These are phyloP conservation scores for Aspergillus thermomutatus DNA, from an alignment of 2,329 filamentous ascomycete species.

Conservation along the genomic window DNA sequence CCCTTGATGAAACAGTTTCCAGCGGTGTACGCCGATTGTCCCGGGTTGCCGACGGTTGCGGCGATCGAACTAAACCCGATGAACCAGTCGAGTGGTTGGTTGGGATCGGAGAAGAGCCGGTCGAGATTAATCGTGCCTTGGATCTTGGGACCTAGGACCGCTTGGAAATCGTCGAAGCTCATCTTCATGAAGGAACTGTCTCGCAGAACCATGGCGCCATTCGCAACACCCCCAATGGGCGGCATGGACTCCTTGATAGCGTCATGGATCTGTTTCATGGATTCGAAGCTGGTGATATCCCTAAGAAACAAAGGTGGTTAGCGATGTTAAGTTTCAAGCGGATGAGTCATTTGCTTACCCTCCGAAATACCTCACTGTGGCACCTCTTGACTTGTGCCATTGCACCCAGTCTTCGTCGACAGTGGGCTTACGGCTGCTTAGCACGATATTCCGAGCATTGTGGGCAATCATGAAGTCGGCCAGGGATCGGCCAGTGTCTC, in stretches of 20 bases:
- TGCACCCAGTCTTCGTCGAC: slow-evolving; percentile 1
- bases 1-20: background rate
- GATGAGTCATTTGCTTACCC: background rate
- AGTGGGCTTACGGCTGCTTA: slow-evolving; percentile 24
- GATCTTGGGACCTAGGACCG: background rate
- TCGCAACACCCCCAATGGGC: slow-evolving; percentile 33
- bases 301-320: background rate
- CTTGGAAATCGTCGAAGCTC: background rate
- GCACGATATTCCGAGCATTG: slow-evolving; percentile 20
- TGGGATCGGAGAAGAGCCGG: background rate
- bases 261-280: slow-evolving; percentile 6
- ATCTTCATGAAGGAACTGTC: background rate
- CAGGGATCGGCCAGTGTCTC: slow-evolving; percentile 23
- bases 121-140: background rate
- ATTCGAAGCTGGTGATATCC: slow-evolving; percentile 16
- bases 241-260: slow-evolving; percentile 22
- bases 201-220: slow-evolving; percentile 30
- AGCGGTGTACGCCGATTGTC: background rate
- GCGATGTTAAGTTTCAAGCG: background rate
- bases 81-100: background rate
- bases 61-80: background rate
- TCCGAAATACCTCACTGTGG: background rate
- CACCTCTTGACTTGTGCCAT: background rate
- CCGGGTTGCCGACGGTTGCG: background rate
- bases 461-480: slow-evolving; percentile 23